These are phyloP conservation scores for Pseudisothecium myosuroides DNA, from an alignment of 225 moss, liverwort and hornwort genomes.

Conservation along the genomic window DNA sequence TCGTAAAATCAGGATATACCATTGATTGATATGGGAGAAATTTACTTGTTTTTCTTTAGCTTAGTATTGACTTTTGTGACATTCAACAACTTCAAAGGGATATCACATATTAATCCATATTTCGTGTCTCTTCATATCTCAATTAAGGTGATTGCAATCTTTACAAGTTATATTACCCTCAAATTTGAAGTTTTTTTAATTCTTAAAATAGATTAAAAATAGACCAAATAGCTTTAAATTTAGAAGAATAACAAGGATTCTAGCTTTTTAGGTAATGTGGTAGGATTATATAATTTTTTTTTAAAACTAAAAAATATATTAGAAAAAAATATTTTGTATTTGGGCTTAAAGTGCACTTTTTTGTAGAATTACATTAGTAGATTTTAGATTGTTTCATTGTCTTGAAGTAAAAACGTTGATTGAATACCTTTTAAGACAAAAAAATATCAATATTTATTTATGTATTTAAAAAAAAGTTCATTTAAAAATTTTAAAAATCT, in stretches of 20 bases:
- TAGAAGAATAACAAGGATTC: neutral
- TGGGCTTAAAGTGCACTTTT: accelerated
- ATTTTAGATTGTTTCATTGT: neutral
- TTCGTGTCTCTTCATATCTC: neutral
- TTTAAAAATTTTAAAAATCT: neutral
- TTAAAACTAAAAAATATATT: neutral
- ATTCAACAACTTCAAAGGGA: neutral
- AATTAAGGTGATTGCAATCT: neutral
- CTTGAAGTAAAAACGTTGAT: neutral
- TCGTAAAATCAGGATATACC: neutral
- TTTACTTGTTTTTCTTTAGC: neutral
- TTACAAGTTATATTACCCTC: accelerated
- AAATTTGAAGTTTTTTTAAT: too few species aligned
- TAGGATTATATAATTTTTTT: neutral
- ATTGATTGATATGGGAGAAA: neutral
- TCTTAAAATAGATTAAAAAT: too few species aligned
- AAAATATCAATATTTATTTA: neutral
- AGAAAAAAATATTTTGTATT: neutral
- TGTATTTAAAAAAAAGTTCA: neutral
- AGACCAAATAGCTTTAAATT: neutral
- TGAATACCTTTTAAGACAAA: neutral
- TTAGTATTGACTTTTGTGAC: neutral
- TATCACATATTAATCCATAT: neutral
- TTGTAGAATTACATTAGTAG: too few species aligned
- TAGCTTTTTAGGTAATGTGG: accelerated